phyloP scores from a whole-genome alignment of 306 rosid species.

The Cucurbita maxima region DNA sequence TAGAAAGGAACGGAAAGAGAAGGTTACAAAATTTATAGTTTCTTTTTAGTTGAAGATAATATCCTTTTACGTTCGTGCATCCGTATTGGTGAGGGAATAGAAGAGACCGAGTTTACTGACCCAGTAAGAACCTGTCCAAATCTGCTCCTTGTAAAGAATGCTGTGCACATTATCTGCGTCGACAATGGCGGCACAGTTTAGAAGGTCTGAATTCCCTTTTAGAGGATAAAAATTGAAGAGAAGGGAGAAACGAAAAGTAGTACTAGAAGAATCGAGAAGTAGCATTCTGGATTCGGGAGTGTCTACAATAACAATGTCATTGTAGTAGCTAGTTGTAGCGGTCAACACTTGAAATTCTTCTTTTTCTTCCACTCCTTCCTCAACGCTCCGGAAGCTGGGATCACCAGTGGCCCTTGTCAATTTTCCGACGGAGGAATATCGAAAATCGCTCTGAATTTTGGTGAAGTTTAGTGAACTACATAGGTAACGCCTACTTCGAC shows the following conservation, averaged over 20 bases:
- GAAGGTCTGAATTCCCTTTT: neutral
- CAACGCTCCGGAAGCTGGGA: slow-evolving; percentile 8
- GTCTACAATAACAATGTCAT: slow-evolving; percentile 60
- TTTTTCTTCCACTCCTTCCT: slow-evolving; percentile 1
- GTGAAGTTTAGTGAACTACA: neutral
- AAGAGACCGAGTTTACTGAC: slow-evolving; percentile 20
- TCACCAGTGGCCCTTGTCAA: neutral
- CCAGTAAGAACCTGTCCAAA: slow-evolving; percentile 87
- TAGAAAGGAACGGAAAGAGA: too few relatives aligned
- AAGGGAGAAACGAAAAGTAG: neutral
- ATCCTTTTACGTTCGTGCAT: neutral
- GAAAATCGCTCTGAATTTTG: neutral
- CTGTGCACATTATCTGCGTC: slow-evolving; percentile 72
- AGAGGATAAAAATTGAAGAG: neutral
- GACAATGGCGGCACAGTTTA: neutral
- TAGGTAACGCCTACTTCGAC: neutral
- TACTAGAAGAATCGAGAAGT: slow-evolving; percentile 72
- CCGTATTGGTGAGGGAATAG: neutral
- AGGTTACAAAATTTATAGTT: too few relatives aligned
- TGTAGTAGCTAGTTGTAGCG: slow-evolving; percentile 34
- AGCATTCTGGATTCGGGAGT: slow-evolving; percentile 51
- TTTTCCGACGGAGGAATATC: neutral
- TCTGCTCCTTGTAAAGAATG: slow-evolving; percentile 51
- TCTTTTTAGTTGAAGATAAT: too few relatives aligned
- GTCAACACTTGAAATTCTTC: slow-evolving; percentile 43